These are phyloP conservation scores for Anthostomella pinea DNA, from an alignment of 2,329 filamentous ascomycete species.

Conservation along the genomic window DNA sequence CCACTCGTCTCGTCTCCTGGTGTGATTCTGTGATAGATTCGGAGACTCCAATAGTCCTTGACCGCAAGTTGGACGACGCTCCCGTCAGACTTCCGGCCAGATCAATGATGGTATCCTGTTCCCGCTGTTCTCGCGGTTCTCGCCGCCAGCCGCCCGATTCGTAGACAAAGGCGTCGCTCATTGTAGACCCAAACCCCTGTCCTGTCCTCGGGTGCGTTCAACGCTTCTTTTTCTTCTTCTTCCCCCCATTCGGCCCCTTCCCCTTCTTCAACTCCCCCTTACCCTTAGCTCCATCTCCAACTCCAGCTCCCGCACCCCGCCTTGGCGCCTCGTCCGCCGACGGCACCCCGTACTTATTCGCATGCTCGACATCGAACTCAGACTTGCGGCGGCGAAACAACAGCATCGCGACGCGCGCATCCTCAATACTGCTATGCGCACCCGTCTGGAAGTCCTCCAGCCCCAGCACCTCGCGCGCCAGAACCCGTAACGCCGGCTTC, in stretches of 20 bases:
- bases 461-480: slow-evolving; percentile 56
- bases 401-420: slow-evolving; percentile 87
- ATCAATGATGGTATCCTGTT: too few species aligned
- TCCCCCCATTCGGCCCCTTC: too few species aligned
- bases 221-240: slow-evolving; percentile 2
- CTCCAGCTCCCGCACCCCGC: too few species aligned
- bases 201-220: neutral
- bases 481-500: slow-evolving; percentile 63
- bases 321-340: slow-evolving; percentile 26
- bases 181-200: too few species aligned
- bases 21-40: too few species aligned
- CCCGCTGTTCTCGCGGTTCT: too few species aligned
- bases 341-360: slow-evolving; percentile 57
- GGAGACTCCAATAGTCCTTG: too few species aligned
- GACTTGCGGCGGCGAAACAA: slow-evolving; percentile 81
- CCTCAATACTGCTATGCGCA: slow-evolving; percentile 66
- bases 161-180: neutral
- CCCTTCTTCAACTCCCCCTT: neutral
- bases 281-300: too few species aligned
- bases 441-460: slow-evolving; percentile 62
- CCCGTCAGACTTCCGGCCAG: too few species aligned
- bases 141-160: neutral
- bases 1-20: too few species aligned
- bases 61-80: too few species aligned
- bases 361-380: slow-evolving; percentile 78